Conservation (phyloP, 2,329 filamentous ascomycete genomes). For the Sporothrix brasiliensis region DNA sequence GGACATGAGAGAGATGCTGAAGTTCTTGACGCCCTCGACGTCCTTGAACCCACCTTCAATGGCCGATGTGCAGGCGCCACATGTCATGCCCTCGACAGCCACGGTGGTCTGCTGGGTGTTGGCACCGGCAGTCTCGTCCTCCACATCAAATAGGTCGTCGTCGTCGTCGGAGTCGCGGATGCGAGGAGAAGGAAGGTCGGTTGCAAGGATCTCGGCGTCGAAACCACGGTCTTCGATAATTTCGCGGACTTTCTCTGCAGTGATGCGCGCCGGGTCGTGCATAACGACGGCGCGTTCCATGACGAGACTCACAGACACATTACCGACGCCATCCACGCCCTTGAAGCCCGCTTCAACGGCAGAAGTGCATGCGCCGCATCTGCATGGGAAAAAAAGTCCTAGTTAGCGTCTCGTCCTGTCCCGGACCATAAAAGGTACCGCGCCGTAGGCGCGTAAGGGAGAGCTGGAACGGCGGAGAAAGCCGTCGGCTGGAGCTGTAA, state of each 20-base stretch:
- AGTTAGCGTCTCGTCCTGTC: constrained; percentile 6
- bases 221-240: constrained; percentile 92
- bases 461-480: constrained; percentile 11
- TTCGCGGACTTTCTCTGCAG: constrained; percentile 75
- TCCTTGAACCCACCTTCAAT: constrained; percentile 79
- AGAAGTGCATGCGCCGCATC: constrained; percentile 91
- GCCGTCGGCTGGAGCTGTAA: constrained; percentile 36
- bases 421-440: not conserved
- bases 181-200: constrained; percentile 66
- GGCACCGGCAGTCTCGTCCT: constrained; percentile 48
- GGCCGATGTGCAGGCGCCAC: constrained; percentile 84
- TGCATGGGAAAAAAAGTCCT: constrained; percentile 37
- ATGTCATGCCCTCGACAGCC: constrained; percentile 86
- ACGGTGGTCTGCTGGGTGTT: constrained; percentile 69
- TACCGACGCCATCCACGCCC: constrained; percentile 76
- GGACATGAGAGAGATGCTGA: constrained; percentile 81
- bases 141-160: constrained; percentile 41
- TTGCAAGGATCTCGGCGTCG: constrained; percentile 84
- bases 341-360: constrained; percentile 93
- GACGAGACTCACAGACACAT: constrained; percentile 87
- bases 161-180: constrained; percentile 43
- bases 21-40: constrained; percentile 70
- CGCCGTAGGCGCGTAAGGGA: not conserved
- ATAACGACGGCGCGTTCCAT: constrained; percentile 95
- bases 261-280: constrained; percentile 76